Percentiles rank a stretch among this genome's conserved stretches.
phyloP scores from a whole-genome alignment of 306 rosid genomes.

The Quercus robur region DNA sequence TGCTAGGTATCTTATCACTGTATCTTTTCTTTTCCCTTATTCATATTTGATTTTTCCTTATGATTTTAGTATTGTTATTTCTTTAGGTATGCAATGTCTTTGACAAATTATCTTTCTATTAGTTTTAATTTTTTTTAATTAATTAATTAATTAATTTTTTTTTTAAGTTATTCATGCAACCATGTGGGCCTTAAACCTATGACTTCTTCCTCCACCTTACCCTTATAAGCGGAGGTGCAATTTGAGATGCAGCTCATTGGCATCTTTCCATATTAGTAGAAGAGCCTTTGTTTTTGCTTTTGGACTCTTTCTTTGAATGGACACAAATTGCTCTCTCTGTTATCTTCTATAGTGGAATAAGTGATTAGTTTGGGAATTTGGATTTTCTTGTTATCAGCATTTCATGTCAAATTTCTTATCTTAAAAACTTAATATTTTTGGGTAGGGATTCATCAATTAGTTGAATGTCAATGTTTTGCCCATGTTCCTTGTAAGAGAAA shows the following conservation, averaged over 20 bases:
- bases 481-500: not conserved
- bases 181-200: too few relatives aligned
- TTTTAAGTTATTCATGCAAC: too few relatives aligned
- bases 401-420: not conserved
- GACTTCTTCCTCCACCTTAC: too few relatives aligned
- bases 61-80: not conserved
- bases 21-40: not conserved
- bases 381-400: not conserved
- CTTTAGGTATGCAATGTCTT: not conserved
- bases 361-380: too few relatives aligned
- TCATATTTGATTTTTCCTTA: not conserved
- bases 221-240: too few relatives aligned
- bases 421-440: not conserved
- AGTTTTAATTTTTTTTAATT: too few relatives aligned
- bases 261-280: not conserved
- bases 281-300: not conserved
- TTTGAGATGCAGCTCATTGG: too few relatives aligned
- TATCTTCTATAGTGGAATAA: not conserved
- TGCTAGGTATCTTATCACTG: slow-evolving; percentile 50
- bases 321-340: not conserved
- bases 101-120: too few relatives aligned
- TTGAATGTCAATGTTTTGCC: not conserved
- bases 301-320: not conserved
- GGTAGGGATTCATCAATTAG: not conserved
- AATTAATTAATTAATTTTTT: too few relatives aligned